phyloP scores from a whole-genome alignment of 2,329 filamentous ascomycete genomes.

The Pseudogymnoascus sp. region DNA sequence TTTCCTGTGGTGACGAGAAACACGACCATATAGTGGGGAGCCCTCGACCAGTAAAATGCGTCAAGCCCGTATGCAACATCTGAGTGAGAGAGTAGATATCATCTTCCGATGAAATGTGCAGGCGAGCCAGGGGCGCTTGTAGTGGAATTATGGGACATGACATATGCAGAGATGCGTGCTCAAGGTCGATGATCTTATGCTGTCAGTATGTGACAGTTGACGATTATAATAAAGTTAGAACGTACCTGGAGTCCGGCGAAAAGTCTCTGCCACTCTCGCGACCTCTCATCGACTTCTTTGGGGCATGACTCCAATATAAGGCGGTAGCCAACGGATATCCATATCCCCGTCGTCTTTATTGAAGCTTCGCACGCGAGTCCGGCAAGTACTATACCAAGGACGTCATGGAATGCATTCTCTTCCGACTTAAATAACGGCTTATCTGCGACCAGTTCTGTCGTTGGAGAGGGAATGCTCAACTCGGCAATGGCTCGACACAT shows the following conservation, averaged over 20 bases:
- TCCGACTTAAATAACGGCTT: conserved; percentile 22
- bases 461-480: conserved; percentile 30
- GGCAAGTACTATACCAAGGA: conserved; percentile 35
- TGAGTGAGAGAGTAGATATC: conserved; percentile 35
- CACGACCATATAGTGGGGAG: conserved; percentile 38
- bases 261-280: conserved; percentile 34
- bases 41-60: conserved; percentile 35
- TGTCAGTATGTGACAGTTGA: conserved; percentile 6
- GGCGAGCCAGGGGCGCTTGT: conserved; percentile 31
- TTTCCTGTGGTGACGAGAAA: conserved; percentile 25
- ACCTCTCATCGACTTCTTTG: conserved; percentile 31
- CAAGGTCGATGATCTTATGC: conserved; percentile 35
- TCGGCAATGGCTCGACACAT: conserved; percentile 35
- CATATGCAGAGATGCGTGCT: conserved; percentile 37
- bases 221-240: not conserved
- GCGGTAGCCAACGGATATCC: conserved; percentile 37
- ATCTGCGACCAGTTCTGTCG: conserved; percentile 23
- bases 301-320: conserved; percentile 36
- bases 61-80: conserved; percentile 39
- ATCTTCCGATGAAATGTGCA: conserved; percentile 33
- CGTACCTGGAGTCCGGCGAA: conserved; percentile 29
- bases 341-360: conserved; percentile 35
- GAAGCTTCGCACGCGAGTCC: conserved; percentile 36
- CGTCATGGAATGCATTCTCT: conserved; percentile 36
- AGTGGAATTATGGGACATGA: conserved; percentile 35